phyloP scores from a whole-genome alignment of 148 eudicot genomes.

The Polygonum aviculare region DNA sequence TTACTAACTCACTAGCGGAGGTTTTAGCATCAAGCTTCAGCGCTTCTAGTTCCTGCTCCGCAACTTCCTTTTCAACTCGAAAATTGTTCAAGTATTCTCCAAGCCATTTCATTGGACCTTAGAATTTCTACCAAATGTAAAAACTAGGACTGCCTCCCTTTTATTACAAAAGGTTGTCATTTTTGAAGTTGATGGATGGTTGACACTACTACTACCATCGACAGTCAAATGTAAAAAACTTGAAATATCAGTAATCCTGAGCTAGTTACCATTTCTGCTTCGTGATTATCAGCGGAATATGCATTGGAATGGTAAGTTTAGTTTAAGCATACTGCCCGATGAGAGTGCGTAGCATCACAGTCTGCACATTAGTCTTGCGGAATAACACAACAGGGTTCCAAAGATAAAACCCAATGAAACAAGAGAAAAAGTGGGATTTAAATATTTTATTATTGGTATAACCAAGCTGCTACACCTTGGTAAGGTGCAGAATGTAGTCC shows the following conservation, averaged over 20 bases:
- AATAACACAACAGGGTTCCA: not conserved
- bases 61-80: conserved; percentile 37
- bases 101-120: conserved; percentile 36
- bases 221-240: too few species aligned
- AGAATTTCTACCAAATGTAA: too few species aligned
- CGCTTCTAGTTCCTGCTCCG: conserved; percentile 50
- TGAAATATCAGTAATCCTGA: not conserved
- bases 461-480: not conserved
- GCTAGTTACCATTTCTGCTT: not conserved
- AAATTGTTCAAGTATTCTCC: conserved; percentile 40
- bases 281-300: not conserved
- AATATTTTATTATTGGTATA: not conserved
- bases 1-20: conserved; percentile 39
- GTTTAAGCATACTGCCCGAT: not conserved
- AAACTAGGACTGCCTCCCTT: too few species aligned
- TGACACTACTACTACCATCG: too few species aligned
- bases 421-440: not conserved
- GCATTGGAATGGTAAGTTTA: too few species aligned
- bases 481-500: not conserved
- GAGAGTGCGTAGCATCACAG: not conserved
- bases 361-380: not conserved
- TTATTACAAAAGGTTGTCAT: too few species aligned
- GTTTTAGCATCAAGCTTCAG: conserved; percentile 35
- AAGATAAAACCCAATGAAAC: not conserved
- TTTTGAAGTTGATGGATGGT: too few species aligned